Conservation (phyloP, 495 filamentous ascomycete species). For the Hypoxylon fuscum region DNA sequence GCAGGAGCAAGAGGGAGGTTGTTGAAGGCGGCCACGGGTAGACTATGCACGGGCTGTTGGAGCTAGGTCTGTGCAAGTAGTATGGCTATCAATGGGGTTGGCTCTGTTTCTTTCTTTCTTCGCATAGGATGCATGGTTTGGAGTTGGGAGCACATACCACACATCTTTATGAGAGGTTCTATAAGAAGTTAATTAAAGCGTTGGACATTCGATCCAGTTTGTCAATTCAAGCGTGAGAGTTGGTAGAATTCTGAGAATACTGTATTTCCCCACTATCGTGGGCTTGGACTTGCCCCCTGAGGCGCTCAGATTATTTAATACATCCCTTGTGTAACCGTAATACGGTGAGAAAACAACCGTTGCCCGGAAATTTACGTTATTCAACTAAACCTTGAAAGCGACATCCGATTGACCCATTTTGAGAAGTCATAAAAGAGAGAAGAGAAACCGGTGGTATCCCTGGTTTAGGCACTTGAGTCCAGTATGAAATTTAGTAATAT, state of each 20-base stretch:
- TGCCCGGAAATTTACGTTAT: too few species aligned
- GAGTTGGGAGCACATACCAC: slow-evolving; percentile 12
- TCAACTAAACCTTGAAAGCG: too few species aligned
- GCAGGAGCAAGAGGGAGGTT: slow-evolving; percentile 49
- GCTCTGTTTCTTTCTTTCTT: background rate
- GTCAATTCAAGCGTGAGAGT: background rate
- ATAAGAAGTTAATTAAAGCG: background rate
- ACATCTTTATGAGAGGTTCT: background rate
- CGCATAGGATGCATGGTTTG: background rate
- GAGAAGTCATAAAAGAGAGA: too few species aligned
- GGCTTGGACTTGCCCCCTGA: too few species aligned
- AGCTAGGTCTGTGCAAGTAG: background rate
- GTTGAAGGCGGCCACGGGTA: slow-evolving; percentile 27
- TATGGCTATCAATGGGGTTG: background rate
- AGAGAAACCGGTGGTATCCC: too few species aligned
- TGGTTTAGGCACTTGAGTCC: too few species aligned
- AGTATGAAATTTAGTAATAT: too few species aligned
- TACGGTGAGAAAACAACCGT: too few species aligned
- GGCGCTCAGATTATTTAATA: too few species aligned
- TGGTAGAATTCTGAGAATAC: background rate
- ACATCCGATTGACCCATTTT: too few species aligned
- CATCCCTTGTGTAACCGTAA: too few species aligned
- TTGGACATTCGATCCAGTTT: background rate
- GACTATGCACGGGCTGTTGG: background rate
- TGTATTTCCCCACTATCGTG: too few species aligned